Base-by-base conservation (phyloP, 305 asterid species). In the Stenogyne calaminthoides region DNA sequence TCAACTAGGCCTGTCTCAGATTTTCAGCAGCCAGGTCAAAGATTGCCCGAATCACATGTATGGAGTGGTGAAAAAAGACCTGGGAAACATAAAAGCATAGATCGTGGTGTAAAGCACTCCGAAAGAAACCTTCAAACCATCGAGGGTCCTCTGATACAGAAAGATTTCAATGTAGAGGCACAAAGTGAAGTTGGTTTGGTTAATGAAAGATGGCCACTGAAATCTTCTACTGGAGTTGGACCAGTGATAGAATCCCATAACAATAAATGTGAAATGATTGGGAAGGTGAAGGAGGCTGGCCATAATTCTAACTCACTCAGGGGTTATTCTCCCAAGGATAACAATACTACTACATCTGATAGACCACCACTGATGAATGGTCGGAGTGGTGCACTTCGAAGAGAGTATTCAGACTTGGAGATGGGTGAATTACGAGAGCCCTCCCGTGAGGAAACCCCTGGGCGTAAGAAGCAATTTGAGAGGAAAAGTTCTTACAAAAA, bases 351-450 rank as follows among this genome's bases (percentile, higher is more conserved):
- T 76, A 62, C 59, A 18, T 49, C 74, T 49, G 80, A 80, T 78
- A 89, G 83, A 77, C 80, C 91, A n/a, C 89, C 82, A 29, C 68
- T 77, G 58, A 64, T 81, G 75, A 91, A 89, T 82, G 97, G 91
- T 46, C 83, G 82, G 49, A 83, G 82, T 15, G 75, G 72, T 76
- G 77, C 75, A 44, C 95, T 91, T 69, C 89, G 79, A 73, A 89
- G 98, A 74, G 97, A 88, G 86, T 80, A 69, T 75, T 88, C 97
- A 22, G 99, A 91, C 65, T 83, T 93, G 88, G 98, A 93, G 85
- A 74, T 88, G 85, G 99, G 98, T 82, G 99, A 93, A 83, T 81
- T 93, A 74, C 90, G 97, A 70, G 99, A 93, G 72, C 86, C 94
- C 10, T 54, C 73, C 32, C 82, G 81, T 14, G 94, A 87, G 73